These are phyloP conservation scores for Turritis glabra DNA, from an alignment of 345 rosid genomes.

Conservation along the genomic window DNA sequence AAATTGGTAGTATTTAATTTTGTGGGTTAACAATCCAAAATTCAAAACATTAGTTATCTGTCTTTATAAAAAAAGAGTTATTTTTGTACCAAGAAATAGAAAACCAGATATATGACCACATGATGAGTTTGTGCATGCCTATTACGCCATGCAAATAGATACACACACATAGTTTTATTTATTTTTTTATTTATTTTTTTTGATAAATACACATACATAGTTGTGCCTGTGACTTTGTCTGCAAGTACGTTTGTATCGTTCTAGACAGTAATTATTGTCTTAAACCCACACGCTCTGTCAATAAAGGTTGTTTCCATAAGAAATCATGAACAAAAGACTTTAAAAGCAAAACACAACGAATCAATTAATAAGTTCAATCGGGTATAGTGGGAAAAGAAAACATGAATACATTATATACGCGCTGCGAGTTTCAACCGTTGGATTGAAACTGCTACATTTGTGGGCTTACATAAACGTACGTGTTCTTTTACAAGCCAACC, in stretches of 20 bases:
- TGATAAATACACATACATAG: neutral
- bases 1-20: neutral
- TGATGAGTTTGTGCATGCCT: slow-evolving; percentile 35
- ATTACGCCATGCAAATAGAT: slow-evolving; percentile 21
- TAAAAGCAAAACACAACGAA: slow-evolving; percentile 11
- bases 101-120: neutral
- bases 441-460: slow-evolving; percentile 25
- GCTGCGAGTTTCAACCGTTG: slow-evolving; percentile 17
- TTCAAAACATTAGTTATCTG: neutral
- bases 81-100: neutral
- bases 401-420: neutral
- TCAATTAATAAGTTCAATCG: neutral
- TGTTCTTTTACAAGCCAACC: slow-evolving; percentile 37
- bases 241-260: slow-evolving; percentile 21
- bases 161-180: slow-evolving; percentile 2
- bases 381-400: neutral
- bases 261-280: slow-evolving; percentile 28
- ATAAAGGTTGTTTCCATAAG: slow-evolving; percentile 8
- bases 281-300: slow-evolving; percentile 29
- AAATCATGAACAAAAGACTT: slow-evolving; percentile 17
- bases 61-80: neutral
- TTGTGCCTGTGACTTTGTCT: slow-evolving; percentile 21
- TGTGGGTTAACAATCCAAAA: neutral
- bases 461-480: slow-evolving; percentile 34
- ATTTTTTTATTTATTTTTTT: no score